Conservation (phyloP, 176 grass and related monocot species). For the Zoysia japonica region DNA sequence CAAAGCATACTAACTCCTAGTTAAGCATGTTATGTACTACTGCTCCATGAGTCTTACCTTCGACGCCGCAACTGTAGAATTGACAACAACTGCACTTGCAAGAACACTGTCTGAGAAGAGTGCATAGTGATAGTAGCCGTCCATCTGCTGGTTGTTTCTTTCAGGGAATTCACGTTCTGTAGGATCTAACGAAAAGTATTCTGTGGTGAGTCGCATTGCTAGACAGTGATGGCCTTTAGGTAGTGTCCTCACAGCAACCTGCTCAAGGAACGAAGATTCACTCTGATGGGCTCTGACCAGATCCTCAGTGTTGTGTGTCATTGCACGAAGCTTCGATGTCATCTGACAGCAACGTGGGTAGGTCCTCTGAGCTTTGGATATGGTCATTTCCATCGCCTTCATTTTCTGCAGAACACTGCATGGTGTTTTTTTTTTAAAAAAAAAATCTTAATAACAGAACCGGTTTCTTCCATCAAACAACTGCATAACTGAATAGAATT, state of each 20-base stretch:
- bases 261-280: slow-evolving; percentile 73
- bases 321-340: slow-evolving; percentile 72
- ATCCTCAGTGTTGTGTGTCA: slow-evolving; percentile 72
- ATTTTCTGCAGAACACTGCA: slow-evolving; percentile 86
- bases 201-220: slow-evolving; percentile 69
- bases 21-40: neutral
- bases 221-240: slow-evolving; percentile 91
- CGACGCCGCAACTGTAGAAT: slow-evolving; percentile 65
- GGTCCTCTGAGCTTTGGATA: slow-evolving; percentile 57
- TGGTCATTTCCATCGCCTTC: slow-evolving; percentile 60
- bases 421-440: neutral
- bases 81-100: slow-evolving; percentile 81
- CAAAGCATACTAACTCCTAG: slow-evolving; percentile 8
- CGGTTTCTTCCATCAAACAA: neutral
- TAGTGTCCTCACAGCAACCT: slow-evolving; percentile 66
- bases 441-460: slow-evolving; percentile 39
- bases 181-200: slow-evolving; percentile 66
- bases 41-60: slow-evolving; percentile 47
- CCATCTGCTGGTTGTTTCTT: slow-evolving; percentile 36
- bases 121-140: slow-evolving; percentile 73
- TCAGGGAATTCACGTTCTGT: slow-evolving; percentile 45
- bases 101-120: slow-evolving; percentile 87
- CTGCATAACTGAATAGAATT: neutral
- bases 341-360: slow-evolving; percentile 74
- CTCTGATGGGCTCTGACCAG: slow-evolving; percentile 68